Conservation (phyloP, 2,329 filamentous ascomycete genomes). For the Neopestalotiopsis clavispora region DNA sequence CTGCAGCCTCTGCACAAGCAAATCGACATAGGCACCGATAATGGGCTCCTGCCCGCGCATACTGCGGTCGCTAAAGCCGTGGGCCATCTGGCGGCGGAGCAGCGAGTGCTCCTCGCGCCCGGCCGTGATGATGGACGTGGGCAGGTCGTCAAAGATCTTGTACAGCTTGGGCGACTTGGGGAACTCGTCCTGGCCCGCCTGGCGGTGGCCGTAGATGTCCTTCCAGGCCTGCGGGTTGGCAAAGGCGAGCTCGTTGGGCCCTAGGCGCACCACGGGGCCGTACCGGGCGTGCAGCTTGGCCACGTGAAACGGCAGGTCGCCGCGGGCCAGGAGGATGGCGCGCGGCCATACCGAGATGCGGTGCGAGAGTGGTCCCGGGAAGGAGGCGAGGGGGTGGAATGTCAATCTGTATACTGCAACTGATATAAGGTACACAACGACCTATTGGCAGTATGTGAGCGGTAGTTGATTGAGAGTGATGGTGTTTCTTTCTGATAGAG, state of each 20-base stretch:
- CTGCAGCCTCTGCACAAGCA: slow-evolving; percentile 37
- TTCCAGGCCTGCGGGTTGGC: slow-evolving; percentile 42
- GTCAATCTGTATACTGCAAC: slow-evolving; percentile 32
- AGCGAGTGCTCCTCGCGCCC: slow-evolving; percentile 38
- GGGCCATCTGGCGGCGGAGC: slow-evolving; percentile 41
- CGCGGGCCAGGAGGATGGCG: slow-evolving; percentile 27
- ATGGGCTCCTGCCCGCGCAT: slow-evolving; percentile 47
- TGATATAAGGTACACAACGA: slow-evolving; percentile 25
- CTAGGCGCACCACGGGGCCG: slow-evolving; percentile 46
- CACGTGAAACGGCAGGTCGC: slow-evolving; percentile 30
- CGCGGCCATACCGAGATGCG: slow-evolving; percentile 30
- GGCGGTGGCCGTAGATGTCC: slow-evolving; percentile 45
- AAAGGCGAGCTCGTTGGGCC: slow-evolving; percentile 48
- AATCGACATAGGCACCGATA: slow-evolving; percentile 42
- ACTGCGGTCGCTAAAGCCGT: slow-evolving; percentile 44
- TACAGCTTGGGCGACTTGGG: slow-evolving; percentile 37
- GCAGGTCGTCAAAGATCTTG: slow-evolving; percentile 26
- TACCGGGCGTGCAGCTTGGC: slow-evolving; percentile 40
- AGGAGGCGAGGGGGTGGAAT: slow-evolving; percentile 32
- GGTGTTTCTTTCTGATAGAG: neutral
- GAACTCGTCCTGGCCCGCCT: slow-evolving; percentile 34
- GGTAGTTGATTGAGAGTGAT: neutral
- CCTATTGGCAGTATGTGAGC: slow-evolving; percentile 14
- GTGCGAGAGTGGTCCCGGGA: slow-evolving; percentile 34
- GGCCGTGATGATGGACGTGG: slow-evolving; percentile 36